These are phyloP conservation scores for Rickenella mellea DNA, from an alignment of 768 basidiomycete genomes.

Conservation along the genomic window DNA sequence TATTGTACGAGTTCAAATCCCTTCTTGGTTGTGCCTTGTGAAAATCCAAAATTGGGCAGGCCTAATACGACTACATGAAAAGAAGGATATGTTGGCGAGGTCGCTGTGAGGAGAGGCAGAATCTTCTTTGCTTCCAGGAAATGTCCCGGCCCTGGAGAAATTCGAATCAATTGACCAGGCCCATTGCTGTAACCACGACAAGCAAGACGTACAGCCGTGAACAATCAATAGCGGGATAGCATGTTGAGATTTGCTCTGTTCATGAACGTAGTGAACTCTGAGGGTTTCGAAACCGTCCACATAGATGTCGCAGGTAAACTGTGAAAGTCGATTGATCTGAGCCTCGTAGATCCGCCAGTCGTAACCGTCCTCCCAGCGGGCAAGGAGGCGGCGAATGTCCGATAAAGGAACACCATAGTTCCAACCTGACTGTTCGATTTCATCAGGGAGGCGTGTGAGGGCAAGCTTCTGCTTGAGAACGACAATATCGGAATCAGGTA, in stretches of 20 bases:
- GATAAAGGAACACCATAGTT: slow-evolving; percentile 43
- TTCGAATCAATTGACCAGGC: background rate
- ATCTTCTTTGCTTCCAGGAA: slow-evolving; percentile 51
- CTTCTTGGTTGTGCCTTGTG: slow-evolving; percentile 41
- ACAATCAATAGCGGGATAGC: slow-evolving; percentile 52
- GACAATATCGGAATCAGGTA: slow-evolving; percentile 33
- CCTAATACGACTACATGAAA: slow-evolving; percentile 57
- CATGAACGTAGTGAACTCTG: slow-evolving; percentile 52
- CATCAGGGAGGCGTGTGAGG: slow-evolving; percentile 43
- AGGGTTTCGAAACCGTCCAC: slow-evolving; percentile 37
- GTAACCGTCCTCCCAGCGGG: slow-evolving; percentile 41
- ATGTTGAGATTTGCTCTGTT: slow-evolving; percentile 29
- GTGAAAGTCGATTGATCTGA: slow-evolving; percentile 43
- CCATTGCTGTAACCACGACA: background rate
- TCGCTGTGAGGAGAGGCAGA: slow-evolving; percentile 38
- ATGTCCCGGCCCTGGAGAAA: slow-evolving; percentile 47
- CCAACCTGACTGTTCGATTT: slow-evolving; percentile 40
- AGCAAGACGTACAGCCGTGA: slow-evolving; percentile 40
- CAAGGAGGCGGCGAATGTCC: slow-evolving; percentile 37
- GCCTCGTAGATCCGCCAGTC: slow-evolving; percentile 49
- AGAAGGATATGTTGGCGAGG: slow-evolving; percentile 33
- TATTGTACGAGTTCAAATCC: slow-evolving; percentile 43
- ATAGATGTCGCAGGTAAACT: slow-evolving; percentile 42
- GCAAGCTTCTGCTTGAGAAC: slow-evolving; percentile 36
- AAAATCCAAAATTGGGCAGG: slow-evolving; percentile 55